Percentiles rank a stretch among this genome's conserved stretches.
These are phyloP conservation scores for Fusarium falciforme DNA, from an alignment of 2,329 filamentous ascomycete genomes.

Conservation along the genomic window DNA sequence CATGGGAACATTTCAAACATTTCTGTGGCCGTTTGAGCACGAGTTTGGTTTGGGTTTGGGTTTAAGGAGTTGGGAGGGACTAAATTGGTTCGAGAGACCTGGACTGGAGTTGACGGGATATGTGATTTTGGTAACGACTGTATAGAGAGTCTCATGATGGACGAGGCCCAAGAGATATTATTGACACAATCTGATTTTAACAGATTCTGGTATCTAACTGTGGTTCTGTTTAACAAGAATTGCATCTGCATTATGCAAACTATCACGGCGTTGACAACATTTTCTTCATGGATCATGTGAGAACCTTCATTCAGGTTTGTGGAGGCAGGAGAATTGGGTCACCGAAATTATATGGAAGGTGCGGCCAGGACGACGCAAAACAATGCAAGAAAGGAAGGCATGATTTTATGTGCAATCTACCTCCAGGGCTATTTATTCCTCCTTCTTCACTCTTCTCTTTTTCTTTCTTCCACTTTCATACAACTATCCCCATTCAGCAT, in stretches of 20 bases:
- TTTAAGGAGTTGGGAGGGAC: neutral
- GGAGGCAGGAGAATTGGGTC: neutral
- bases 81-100: neutral
- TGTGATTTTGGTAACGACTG: neutral
- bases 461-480: neutral
- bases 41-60: neutral
- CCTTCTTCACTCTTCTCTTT: neutral
- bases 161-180: neutral
- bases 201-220: neutral
- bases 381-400: no score
- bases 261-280: neutral
- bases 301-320: neutral
- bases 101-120: neutral
- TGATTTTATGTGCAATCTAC: no score
- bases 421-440: neutral
- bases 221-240: neutral
- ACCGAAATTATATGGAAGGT: neutral
- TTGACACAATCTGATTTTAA: neutral
- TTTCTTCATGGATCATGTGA: neutral
- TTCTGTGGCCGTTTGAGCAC: conserved; percentile 19
- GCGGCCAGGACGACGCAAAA: no score
- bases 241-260: neutral
- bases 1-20: conserved; percentile 41
- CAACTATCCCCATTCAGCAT: neutral
- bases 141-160: neutral